Evolutionary conservation across 2,329 filamentous ascomycete species (phyloP).

Genomic region (Botrytis sinoallii): DNA sequence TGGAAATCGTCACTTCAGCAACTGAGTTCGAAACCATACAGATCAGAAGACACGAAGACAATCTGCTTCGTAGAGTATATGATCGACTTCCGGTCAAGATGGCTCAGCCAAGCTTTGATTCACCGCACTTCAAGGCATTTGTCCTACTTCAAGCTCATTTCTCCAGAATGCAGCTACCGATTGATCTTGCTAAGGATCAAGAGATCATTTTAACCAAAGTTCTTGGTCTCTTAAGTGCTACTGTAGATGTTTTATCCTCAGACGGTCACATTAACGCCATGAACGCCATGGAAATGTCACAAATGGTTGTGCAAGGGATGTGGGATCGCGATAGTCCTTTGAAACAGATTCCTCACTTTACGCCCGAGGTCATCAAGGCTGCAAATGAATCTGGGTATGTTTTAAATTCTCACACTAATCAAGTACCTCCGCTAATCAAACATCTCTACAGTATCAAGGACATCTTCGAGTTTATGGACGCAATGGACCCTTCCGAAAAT

Average conservation of each 20-base stretch:
- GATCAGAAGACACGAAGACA: conserved; percentile 88
- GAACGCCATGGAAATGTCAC: conserved; percentile 98
- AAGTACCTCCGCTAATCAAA: conserved; percentile 36
- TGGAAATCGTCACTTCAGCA: conserved; percentile 95
- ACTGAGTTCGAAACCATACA: conserved; percentile 96
- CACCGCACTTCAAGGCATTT: conserved; percentile 97
- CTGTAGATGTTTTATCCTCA: conserved; percentile 91
- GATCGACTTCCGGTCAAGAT: conserved; percentile 95
- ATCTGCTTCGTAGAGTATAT: conserved; percentile 85
- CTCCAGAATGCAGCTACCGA: conserved; percentile 91
- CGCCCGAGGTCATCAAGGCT: conserved; percentile 75
- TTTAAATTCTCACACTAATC: not conserved
- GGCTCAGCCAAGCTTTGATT: conserved; percentile 79
- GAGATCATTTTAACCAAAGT: conserved; percentile 82
- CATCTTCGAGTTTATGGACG: conserved; percentile 97
- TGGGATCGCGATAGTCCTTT: conserved; percentile 97
- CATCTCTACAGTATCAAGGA: conserved; percentile 68
- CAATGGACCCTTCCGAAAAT: conserved; percentile 95
- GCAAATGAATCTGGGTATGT: conserved; percentile 74
- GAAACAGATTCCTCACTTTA: conserved; percentile 97
- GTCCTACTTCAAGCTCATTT: conserved; percentile 97
- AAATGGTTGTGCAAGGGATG: conserved; percentile 99
- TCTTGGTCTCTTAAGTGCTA: conserved; percentile 82
- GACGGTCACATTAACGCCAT: conserved; percentile 96
- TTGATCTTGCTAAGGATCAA: conserved; percentile 94